Evolutionary conservation across 83 land plant species (phyloP).

Genomic region (Picea engelmannii): DNA sequence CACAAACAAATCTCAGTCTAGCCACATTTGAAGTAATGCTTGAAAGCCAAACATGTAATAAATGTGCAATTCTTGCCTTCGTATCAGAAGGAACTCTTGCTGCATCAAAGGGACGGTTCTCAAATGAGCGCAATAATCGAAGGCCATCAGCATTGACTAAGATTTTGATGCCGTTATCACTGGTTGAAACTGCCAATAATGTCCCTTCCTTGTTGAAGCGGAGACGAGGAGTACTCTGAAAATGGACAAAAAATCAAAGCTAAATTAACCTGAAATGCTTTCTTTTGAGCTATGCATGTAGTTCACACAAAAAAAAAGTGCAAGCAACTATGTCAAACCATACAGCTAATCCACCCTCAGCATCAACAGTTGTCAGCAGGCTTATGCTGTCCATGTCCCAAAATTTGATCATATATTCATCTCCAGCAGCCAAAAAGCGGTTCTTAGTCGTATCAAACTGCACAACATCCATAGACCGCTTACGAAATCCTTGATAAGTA

Average conservation of each 20-base stretch:
- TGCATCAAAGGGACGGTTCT: slow-evolving; percentile 57
- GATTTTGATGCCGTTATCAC: slow-evolving; percentile 78
- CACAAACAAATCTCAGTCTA: slow-evolving; percentile 8
- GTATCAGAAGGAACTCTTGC: slow-evolving; percentile 57
- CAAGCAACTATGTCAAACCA: slow-evolving; percentile 3
- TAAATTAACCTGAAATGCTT: not conserved
- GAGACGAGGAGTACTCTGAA: slow-evolving; percentile 78
- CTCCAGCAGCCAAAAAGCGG: slow-evolving; percentile 88
- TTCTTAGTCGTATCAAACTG: slow-evolving; percentile 89
- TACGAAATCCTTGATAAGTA: slow-evolving; percentile 79
- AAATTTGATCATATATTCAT: slow-evolving; percentile 76
- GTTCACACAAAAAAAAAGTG: slow-evolving; percentile 1
- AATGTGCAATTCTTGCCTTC: slow-evolving; percentile 33
- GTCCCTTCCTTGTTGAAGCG: slow-evolving; percentile 85
- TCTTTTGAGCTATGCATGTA: not conserved
- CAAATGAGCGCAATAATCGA: slow-evolving; percentile 59
- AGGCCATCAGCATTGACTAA: slow-evolving; percentile 76
- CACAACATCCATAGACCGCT: slow-evolving; percentile 72
- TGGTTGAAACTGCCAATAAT: slow-evolving; percentile 80
- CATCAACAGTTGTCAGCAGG: slow-evolving; percentile 68
- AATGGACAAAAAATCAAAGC: slow-evolving; percentile 10
- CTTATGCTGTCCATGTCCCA: slow-evolving; percentile 91
- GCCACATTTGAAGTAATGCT: not conserved
- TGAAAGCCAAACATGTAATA: not conserved
- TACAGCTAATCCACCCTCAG: slow-evolving; percentile 88